Evolutionary conservation across 805 yeast species (phyloP).

Genomic region (Nakazawaea sp.): DNA sequence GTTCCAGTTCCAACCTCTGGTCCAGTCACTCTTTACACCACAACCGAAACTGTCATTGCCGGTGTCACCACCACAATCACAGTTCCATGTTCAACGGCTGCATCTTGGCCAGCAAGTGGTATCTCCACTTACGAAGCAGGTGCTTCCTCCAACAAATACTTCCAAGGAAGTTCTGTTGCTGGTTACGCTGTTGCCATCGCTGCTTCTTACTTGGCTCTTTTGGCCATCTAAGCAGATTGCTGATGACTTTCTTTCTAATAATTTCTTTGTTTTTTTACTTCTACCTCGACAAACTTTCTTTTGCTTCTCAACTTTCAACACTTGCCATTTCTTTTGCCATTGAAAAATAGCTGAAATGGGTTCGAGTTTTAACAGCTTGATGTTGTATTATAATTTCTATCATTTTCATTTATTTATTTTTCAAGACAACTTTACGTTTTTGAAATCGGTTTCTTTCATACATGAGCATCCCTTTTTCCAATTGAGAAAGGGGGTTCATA

Average conservation of each 20-base stretch:
- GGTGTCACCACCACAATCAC: conserved; percentile 23
- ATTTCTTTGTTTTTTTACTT: no score
- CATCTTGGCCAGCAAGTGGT: conserved; percentile 1
- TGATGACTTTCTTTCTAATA: no score
- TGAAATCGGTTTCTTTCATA: no score
- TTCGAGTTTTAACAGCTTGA: no score
- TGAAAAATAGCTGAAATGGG: no score
- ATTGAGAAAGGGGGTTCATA: no score
- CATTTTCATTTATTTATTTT: no score
- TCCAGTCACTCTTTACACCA: conserved; percentile 10
- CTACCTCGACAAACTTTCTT: no score
- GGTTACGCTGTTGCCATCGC: conserved; percentile 1
- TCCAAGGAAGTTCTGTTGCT: conserved; percentile 2
- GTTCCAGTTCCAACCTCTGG: conserved; percentile 7
- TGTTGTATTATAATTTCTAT: background rate
- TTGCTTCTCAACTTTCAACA: no score
- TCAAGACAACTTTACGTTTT: no score
- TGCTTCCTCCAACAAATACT: conserved; percentile 4
- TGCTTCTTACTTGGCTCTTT: conserved; percentile 5
- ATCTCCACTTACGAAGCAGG: conserved; percentile 9
- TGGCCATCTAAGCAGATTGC: conserved; percentile 7
- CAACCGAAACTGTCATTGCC: conserved; percentile 9
- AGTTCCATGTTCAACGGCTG: conserved; percentile 8
- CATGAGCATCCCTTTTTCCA: no score
- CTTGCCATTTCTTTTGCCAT: no score